These are phyloP conservation scores for Aspergillus alliaceus DNA, from an alignment of 2,329 filamentous ascomycete species.

Conservation along the genomic window DNA sequence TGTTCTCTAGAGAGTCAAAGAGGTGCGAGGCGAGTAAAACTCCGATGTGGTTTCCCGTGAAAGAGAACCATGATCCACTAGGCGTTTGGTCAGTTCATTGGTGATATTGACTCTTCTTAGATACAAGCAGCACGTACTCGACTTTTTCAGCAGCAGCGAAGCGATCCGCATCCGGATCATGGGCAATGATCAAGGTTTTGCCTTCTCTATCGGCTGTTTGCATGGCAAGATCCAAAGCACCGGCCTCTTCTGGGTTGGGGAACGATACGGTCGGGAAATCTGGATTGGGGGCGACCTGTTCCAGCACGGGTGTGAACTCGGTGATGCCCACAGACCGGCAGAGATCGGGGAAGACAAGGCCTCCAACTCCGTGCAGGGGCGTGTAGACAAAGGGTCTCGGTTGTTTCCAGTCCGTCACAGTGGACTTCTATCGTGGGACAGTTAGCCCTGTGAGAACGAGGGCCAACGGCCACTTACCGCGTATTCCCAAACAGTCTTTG, in stretches of 20 bases:
- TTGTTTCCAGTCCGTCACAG: conserved; percentile 25
- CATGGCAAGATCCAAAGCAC: conserved; percentile 61
- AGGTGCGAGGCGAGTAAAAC: conserved; percentile 60
- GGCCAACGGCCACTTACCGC: conserved; percentile 24
- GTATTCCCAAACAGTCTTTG: conserved; percentile 29
- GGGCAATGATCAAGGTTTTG: conserved; percentile 58
- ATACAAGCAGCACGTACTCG: conserved; percentile 28
- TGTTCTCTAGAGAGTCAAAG: conserved; percentile 46
- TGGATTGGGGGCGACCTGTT: conserved; percentile 60
- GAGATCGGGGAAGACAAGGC: conserved; percentile 33
- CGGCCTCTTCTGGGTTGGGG: conserved; percentile 66
- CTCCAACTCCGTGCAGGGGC: conserved; percentile 43
- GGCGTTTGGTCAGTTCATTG: background rate
- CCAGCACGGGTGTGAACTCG: conserved; percentile 35
- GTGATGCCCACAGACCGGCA: conserved; percentile 34
- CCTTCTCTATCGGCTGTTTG: conserved; percentile 52
- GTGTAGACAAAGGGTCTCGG: conserved; percentile 44
- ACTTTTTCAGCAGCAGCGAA: conserved; percentile 62
- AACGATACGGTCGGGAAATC: conserved; percentile 65
- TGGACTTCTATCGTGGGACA: conserved; percentile 33
- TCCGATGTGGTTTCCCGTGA: conserved; percentile 66
- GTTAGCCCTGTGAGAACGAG: conserved; percentile 13
- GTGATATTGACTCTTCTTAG: background rate
- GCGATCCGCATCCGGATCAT: conserved; percentile 66
- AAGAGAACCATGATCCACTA: conserved; percentile 57